phyloP scores from a whole-genome alignment of 2,329 filamentous ascomycete genomes.

The Fusarium albosuccineum region DNA sequence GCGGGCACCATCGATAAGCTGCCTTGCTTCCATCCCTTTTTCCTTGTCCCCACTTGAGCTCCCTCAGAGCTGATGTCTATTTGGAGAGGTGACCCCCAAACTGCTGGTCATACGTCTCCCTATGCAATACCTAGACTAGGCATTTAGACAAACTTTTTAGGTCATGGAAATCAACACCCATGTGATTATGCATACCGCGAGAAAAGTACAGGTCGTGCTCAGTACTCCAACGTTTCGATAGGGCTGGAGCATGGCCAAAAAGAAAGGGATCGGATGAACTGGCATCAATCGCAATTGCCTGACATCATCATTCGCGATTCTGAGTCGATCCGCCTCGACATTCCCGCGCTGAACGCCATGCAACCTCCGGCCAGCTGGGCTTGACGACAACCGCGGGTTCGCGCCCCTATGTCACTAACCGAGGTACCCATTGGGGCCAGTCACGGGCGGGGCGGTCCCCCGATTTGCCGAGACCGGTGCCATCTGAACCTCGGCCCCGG shows the following conservation, averaged over 20 bases:
- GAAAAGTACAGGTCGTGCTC: not conserved
- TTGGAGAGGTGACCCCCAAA: not conserved
- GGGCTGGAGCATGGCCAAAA: not conserved
- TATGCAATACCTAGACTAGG: conserved; percentile 10
- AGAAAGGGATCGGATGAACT: not conserved
- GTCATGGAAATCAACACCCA: not conserved
- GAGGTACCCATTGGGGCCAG: conserved; percentile 42
- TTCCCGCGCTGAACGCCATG: conserved; percentile 3
- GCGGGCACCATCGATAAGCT: no score
- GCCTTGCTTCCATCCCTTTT: conserved; percentile 12
- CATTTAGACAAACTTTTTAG: not conserved
- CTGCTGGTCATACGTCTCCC: not conserved
- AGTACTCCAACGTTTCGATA: not conserved
- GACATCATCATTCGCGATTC: conserved; percentile 1
- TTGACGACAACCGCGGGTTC: conserved; percentile 11
- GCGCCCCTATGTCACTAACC: conserved; percentile 40
- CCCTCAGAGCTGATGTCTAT: not conserved
- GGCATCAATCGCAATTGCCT: not conserved
- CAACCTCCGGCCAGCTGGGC: not conserved
- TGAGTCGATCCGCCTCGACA: not conserved
- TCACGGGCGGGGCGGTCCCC: conserved; percentile 39
- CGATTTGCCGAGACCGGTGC: conserved; percentile 47
- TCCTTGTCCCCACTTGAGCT: conserved; percentile 25
- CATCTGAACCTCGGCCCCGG: conserved; percentile 42
- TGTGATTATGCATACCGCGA: not conserved